Conservation (phyloP, 1,284 basidiomycete genomes). For the Albatrellus sp. region DNA sequence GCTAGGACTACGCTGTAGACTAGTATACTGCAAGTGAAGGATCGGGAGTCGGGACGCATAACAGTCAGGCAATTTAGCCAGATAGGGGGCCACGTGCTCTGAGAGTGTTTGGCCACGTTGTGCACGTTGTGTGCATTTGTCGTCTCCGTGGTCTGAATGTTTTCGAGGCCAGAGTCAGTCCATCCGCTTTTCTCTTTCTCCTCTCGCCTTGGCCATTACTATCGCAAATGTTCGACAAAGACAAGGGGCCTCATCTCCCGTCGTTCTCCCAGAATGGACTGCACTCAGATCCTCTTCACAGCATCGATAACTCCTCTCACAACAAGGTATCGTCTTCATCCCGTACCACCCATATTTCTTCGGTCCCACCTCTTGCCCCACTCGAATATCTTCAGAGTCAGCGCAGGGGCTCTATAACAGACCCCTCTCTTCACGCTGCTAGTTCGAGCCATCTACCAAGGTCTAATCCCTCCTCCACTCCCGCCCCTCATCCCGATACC, state of each 20-base stretch:
- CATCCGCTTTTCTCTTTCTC: not conserved
- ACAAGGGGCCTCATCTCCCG: slow-evolving; percentile 9
- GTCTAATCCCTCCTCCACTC: slow-evolving; percentile 13
- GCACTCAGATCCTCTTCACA: slow-evolving; percentile 13
- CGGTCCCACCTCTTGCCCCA: slow-evolving; percentile 46
- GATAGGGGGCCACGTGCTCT: slow-evolving; percentile 7
- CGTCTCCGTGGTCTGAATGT: slow-evolving; percentile 1
- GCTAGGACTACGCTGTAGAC: not conserved
- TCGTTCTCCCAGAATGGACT: slow-evolving; percentile 13
- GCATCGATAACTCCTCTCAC: slow-evolving; percentile 15
- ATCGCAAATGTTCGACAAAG: slow-evolving; percentile 11
- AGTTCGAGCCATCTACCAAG: slow-evolving; percentile 18
- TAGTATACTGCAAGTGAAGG: not conserved
- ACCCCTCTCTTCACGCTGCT: slow-evolving; percentile 61
- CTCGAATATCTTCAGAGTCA: slow-evolving; percentile 69
- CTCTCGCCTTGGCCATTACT: slow-evolving; percentile 4
- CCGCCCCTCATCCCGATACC: slow-evolving; percentile 19
- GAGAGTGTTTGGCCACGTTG: slow-evolving; percentile 11
- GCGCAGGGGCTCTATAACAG: slow-evolving; percentile 67
- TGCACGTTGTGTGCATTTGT: slow-evolving; percentile 2
- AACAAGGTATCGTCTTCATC: slow-evolving; percentile 20
- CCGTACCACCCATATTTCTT: slow-evolving; percentile 21
- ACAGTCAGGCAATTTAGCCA: not conserved
- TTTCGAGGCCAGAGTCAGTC: not conserved
- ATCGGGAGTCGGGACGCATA: not conserved